These are phyloP conservation scores for Backusella tuberculispora DNA, from an alignment of 192 early-diverging fungal species.

Conservation along the genomic window DNA sequence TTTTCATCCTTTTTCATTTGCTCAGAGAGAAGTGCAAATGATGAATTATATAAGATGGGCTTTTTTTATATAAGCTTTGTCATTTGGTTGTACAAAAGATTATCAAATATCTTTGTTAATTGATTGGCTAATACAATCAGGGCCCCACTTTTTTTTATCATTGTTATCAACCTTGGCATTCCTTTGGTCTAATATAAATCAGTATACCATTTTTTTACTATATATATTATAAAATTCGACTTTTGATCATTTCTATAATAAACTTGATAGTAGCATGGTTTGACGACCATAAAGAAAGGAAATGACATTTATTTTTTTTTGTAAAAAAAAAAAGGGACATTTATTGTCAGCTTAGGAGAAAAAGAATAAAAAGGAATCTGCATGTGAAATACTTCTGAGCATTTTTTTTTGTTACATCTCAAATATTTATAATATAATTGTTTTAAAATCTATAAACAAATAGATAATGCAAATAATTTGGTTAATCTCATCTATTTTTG, in stretches of 20 bases:
- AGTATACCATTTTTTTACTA: no score
- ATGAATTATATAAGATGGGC: not conserved
- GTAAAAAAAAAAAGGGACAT: not conserved
- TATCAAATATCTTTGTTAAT: not conserved
- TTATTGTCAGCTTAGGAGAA: not conserved
- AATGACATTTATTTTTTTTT: no score
- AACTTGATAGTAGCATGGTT: no score
- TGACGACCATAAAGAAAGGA: no score
- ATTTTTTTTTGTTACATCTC: not conserved
- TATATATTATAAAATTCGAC: no score
- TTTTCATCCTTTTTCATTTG: conserved; percentile 10
- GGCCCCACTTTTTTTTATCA: not conserved
- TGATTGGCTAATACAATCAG: not conserved
- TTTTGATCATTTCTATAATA: no score
- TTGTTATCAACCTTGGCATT: conserved; percentile 3
- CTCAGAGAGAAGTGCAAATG: not conserved
- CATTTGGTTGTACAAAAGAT: not conserved
- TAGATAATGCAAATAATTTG: no score
- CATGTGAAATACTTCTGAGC: not conserved
- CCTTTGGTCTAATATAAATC: not conserved
- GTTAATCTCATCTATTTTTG: no score
- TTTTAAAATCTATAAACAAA: no score
- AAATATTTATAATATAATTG: no score
- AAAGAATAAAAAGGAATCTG: not conserved
- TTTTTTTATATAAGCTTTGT: conserved; percentile 4